These are phyloP conservation scores for Sporisorium graminicola DNA, from an alignment of 1,284 basidiomycete species.

Conservation along the genomic window DNA sequence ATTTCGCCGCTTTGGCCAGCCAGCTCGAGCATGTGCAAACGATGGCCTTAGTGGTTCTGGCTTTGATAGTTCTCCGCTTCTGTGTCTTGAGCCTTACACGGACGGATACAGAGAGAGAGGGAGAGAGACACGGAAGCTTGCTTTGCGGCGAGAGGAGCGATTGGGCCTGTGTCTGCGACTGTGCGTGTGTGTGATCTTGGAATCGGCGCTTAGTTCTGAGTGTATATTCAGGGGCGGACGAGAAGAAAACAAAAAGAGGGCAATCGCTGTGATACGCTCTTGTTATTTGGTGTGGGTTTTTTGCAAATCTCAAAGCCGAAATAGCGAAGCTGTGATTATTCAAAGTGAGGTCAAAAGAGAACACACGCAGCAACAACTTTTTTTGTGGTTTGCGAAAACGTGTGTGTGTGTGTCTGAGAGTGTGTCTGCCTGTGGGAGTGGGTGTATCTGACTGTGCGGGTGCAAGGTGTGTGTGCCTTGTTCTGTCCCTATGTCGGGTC, in stretches of 20 bases:
- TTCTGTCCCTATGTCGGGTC: not conserved
- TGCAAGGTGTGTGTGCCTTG: slow-evolving; percentile 7
- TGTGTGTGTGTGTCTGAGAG: slow-evolving; percentile 8
- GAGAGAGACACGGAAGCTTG: too few relatives aligned
- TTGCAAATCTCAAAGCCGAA: not conserved
- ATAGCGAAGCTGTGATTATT: not conserved
- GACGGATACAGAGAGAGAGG: too few relatives aligned
- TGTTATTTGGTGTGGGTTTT: not conserved
- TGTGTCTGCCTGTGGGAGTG: slow-evolving; percentile 1
- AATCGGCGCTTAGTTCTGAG: not conserved
- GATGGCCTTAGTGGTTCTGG: too few relatives aligned
- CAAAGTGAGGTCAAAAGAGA: not conserved
- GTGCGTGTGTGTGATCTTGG: not conserved
- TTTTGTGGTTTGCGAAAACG: not conserved
- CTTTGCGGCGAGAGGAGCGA: too few relatives aligned
- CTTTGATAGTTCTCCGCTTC: too few relatives aligned
- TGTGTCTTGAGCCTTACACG: too few relatives aligned
- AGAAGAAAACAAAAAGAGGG: not conserved
- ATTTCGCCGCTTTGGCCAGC: too few relatives aligned
- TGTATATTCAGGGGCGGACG: not conserved
- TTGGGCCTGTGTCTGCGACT: not conserved
- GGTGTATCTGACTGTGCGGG: not conserved
- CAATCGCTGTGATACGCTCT: not conserved
- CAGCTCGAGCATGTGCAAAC: too few relatives aligned
- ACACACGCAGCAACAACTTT: not conserved